Evolutionary conservation across 306 rosid genomes (phyloP).

Genomic region (Corylus avellana): DNA sequence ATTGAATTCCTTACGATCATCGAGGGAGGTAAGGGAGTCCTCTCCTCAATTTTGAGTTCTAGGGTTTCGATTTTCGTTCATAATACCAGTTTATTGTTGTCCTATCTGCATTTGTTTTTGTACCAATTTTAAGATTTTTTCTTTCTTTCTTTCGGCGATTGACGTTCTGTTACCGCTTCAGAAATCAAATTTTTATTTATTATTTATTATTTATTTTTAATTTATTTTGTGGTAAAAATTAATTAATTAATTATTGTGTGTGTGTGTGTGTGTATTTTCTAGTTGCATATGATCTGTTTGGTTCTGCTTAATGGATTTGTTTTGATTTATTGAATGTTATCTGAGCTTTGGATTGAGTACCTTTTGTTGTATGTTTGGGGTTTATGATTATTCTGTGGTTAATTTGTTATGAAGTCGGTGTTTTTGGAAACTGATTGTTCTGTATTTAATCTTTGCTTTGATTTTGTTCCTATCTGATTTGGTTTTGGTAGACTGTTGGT

Average conservation of each 20-base stretch:
- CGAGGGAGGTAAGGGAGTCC: conserved; percentile 34
- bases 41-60: conserved; percentile 26
- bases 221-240: not conserved
- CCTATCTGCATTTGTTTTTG: not conserved
- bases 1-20: conserved; percentile 6
- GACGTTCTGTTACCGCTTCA: not conserved
- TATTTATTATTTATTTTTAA: not conserved
- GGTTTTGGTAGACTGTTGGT: not conserved
- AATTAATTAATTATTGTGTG: too few species aligned
- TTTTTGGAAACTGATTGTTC: not conserved
- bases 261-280: not conserved
- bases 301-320: not conserved
- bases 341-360: not conserved
- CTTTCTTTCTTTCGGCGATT: not conserved
- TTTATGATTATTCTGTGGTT: not conserved
- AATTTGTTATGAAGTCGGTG: not conserved
- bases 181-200: not conserved
- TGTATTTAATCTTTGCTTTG: not conserved
- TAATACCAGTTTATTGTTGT: not conserved
- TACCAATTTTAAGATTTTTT: not conserved
- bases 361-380: not conserved
- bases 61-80: conserved; percentile 20
- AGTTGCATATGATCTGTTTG: not conserved
- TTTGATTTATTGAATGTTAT: not conserved
- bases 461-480: not conserved